Evolutionary conservation across 148 eudicot species (phyloP), one percentile per base, ranked within the genome.

Genomic region (Silene latifolia): DNA sequence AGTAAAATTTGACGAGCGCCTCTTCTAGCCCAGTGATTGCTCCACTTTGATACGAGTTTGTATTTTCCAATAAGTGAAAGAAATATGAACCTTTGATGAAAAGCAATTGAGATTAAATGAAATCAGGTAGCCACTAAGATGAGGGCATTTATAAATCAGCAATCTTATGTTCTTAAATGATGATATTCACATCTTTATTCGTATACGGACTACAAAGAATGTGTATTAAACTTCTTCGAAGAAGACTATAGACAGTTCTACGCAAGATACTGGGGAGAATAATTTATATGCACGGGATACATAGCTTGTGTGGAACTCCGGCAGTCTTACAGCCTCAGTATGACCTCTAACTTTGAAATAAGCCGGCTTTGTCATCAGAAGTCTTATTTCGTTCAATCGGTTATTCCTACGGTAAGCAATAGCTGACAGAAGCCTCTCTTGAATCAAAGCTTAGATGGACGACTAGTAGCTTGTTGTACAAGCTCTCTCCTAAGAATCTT

Each of bases 401-500:
- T 56, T 67, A 56, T 15, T 10, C 57, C 51, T n/a, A 58, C 20
- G 14, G 44, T 54, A 72, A 35, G 66, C 65, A 19, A 19, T 42
- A 8, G 74, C 7, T 70, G 46, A 29, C 44, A 54, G 32, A 63
- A 73, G 39, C 29, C 29, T 72, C 46, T 54, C 60, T 39, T 62
- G 35, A 72, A 76, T 77, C 63, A 81, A 1, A 81, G 63, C 71
- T 81, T 81, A 47, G 83, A 77, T n/a, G 57, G 74, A 63, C 59
- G 78, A 10, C 87, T 76, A 14, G 81, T 27, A 35, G 96, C 92
- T 74, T 80, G 87, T 25, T 79, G 82, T 69, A 87, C 78, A 19
- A 93, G 85, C 78, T 86, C 93, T 78, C 93, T 83, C 75, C 98
- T 87, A 67, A 90, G 78, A 75, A 93, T 89, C 86, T 93, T 93